phyloP scores from a whole-genome alignment of 768 basidiomycete genomes.

The Amanita jacksonii region DNA sequence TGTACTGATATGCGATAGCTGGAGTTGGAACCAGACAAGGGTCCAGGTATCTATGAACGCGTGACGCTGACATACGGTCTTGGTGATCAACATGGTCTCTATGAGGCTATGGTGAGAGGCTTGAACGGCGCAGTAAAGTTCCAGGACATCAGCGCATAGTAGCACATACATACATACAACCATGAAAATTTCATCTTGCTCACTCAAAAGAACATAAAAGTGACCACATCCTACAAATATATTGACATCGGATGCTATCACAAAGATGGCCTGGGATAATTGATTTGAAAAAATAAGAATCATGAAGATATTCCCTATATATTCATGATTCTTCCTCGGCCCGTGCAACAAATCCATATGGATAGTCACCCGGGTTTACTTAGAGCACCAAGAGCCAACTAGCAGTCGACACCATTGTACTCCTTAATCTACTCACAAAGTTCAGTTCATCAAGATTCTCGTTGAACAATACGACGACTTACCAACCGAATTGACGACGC shows the following conservation, averaged over 20 bases:
- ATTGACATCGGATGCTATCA: constrained; percentile 3
- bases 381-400: too few species aligned
- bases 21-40: constrained; percentile 53
- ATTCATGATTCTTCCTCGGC: not conserved
- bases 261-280: constrained; percentile 12
- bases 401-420: not conserved
- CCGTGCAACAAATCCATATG: too few species aligned
- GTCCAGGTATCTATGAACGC: constrained; percentile 48
- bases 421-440: too few species aligned
- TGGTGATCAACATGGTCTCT: constrained; percentile 74
- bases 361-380: too few species aligned
- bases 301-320: not conserved
- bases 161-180: too few species aligned
- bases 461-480: not conserved
- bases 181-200: too few species aligned
- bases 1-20: constrained; percentile 14
- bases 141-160: too few species aligned
- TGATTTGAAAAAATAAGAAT: constrained; percentile 9
- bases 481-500: not conserved
- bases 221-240: not conserved
- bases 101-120: constrained; percentile 28
- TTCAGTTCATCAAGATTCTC: not conserved
- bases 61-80: constrained; percentile 79
- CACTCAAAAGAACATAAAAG: not conserved
- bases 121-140: too few species aligned